Conservation (phyloP, 2,329 filamentous ascomycete genomes). For the Hypomyces rosellus region DNA sequence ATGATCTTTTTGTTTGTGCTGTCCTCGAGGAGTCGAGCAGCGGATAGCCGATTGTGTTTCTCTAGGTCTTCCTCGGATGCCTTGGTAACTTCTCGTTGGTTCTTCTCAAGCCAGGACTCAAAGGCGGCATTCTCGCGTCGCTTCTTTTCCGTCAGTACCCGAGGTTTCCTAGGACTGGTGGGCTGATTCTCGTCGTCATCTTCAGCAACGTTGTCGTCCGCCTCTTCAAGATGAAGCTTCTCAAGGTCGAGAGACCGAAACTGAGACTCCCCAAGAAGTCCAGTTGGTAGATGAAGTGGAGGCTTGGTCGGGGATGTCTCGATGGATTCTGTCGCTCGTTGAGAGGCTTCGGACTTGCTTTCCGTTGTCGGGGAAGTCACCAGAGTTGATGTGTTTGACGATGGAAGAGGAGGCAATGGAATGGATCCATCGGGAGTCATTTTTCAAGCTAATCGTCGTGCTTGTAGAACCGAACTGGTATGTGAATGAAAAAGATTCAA, state of each 20-base stretch:
- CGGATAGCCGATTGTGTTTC: constrained; percentile 24
- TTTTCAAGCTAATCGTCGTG: neutral
- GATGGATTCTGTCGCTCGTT: neutral
- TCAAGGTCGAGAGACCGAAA: neutral
- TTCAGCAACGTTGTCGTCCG: neutral
- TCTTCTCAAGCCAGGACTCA: constrained; percentile 34
- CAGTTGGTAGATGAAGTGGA: neutral
- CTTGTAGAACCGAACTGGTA: too few relatives aligned
- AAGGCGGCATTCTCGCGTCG: constrained; percentile 46
- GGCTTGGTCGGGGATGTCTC: neutral
- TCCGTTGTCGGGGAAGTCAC: neutral
- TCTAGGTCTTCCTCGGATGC: constrained; percentile 16
- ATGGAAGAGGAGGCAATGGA: neutral
- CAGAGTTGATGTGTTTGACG: neutral
- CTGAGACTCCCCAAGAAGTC: neutral
- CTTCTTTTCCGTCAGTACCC: constrained; percentile 40
- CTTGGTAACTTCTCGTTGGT: constrained; percentile 30
- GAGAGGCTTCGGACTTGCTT: neutral
- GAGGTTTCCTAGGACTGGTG: constrained; percentile 22
- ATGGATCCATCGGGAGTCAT: neutral
- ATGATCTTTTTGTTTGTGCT: constrained; percentile 53
- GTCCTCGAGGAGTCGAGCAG: constrained; percentile 27
- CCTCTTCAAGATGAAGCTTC: neutral
- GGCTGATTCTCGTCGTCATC: constrained; percentile 7
- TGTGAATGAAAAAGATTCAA: too few relatives aligned